phyloP scores from a whole-genome alignment of 2,329 filamentous ascomycete species.

The Grosmannia serpens region DNA sequence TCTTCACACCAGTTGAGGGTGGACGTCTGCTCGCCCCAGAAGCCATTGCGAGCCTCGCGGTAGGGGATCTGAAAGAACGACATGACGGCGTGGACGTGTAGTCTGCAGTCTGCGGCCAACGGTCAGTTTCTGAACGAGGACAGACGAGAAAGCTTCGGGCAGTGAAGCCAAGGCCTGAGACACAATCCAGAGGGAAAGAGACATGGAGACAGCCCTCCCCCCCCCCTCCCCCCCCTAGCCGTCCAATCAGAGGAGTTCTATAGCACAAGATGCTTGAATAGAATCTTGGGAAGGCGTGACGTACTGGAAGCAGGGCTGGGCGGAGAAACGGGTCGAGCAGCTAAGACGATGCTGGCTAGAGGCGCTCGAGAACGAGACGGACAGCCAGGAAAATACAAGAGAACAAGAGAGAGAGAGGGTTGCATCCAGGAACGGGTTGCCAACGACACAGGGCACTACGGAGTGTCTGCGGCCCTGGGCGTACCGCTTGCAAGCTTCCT shows the following conservation, averaged over 20 bases:
- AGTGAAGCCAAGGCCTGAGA: background rate
- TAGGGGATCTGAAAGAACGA: slow-evolving; percentile 19
- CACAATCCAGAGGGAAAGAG: background rate
- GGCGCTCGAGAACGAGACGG: background rate
- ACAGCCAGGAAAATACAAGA: background rate
- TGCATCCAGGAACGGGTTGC: background rate
- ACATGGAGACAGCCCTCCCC: background rate
- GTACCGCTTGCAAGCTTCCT: background rate
- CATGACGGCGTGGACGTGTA: background rate
- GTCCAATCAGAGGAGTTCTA: background rate
- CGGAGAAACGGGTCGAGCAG: background rate
- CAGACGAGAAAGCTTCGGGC: background rate
- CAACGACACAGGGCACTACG: background rate
- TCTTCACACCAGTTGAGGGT: slow-evolving; percentile 29
- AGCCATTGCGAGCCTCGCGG: slow-evolving; percentile 22
- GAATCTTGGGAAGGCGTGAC: background rate
- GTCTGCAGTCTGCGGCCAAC: background rate
- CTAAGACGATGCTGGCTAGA: background rate
- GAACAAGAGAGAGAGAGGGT: background rate
- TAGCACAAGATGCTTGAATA: background rate
- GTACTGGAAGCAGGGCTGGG: background rate
- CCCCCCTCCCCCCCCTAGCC: background rate
- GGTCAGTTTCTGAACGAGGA: background rate
- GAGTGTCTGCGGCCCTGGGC: background rate
- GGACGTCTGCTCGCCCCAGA: slow-evolving; percentile 26